Conservation (phyloP, 768 basidiomycete genomes). For the Kwoniella heveanensis region DNA sequence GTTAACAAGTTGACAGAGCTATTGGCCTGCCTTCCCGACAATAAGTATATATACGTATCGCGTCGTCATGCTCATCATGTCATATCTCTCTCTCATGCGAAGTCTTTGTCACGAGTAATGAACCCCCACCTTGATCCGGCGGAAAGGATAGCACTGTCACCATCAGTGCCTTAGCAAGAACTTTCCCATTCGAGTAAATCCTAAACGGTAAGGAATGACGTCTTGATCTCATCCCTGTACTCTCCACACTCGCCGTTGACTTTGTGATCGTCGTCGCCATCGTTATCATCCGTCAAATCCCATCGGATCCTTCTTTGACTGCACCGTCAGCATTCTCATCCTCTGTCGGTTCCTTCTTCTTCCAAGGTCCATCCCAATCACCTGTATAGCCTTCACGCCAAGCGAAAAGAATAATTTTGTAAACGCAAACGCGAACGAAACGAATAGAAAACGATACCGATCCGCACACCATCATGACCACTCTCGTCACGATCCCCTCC, state of each 20-base stretch:
- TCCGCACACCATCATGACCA: constrained; percentile 42
- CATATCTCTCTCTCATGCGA: not conserved
- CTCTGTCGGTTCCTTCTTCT: not conserved
- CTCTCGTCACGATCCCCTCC: constrained; percentile 40
- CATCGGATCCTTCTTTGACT: not conserved
- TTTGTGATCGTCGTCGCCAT: not conserved
- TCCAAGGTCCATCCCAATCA: too few relatives aligned
- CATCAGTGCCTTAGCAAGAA: not conserved
- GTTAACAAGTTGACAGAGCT: not conserved
- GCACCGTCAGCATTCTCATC: not conserved
- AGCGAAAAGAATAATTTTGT: too few relatives aligned
- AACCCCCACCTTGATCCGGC: not conserved
- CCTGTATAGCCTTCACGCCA: too few relatives aligned
- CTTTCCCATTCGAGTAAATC: not conserved
- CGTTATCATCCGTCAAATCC: not conserved
- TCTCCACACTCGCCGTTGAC: not conserved
- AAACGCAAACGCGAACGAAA: not conserved
- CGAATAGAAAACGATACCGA: not conserved
- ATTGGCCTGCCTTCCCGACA: too few relatives aligned
- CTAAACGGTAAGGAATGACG: not conserved
- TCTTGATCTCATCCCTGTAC: too few relatives aligned
- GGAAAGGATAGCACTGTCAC: not conserved
- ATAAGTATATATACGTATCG: not conserved
- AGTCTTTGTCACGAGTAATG: not conserved
- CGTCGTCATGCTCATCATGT: not conserved